Percentiles rank a stretch among this genome's conserved stretches.
These are phyloP conservation scores for Sordaria brevicollis DNA, from an alignment of 495 filamentous ascomycete species.

Conservation along the genomic window DNA sequence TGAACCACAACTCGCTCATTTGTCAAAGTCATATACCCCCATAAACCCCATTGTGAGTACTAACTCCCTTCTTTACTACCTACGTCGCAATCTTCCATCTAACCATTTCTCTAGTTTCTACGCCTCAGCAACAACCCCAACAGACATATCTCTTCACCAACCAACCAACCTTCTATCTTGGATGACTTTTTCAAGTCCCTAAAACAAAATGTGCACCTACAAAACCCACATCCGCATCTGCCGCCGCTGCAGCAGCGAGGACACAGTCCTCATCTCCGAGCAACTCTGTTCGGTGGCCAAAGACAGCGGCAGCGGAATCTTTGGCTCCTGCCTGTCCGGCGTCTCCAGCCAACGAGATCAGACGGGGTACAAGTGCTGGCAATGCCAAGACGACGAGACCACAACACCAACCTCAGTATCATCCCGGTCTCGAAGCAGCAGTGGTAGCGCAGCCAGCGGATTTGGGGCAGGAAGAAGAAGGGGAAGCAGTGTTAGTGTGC, in stretches of 20 bases:
- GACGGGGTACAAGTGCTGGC: conserved; percentile 29
- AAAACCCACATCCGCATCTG: conserved; percentile 31
- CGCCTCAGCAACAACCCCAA: not conserved
- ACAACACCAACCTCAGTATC: not conserved
- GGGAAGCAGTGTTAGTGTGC: not conserved
- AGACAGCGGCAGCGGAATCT: conserved; percentile 24
- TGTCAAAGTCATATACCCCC: not conserved
- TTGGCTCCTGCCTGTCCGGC: conserved; percentile 28
- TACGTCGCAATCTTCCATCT: not conserved
- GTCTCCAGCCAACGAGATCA: conserved; percentile 17
- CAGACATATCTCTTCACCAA: not conserved
- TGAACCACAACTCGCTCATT: not conserved
- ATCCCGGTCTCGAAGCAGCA: not conserved
- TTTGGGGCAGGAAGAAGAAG: not conserved
- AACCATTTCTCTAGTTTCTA: not conserved
- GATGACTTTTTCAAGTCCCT: not conserved
- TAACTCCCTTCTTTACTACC: not conserved
- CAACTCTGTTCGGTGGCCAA: conserved; percentile 22
- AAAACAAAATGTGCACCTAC: conserved; percentile 31
- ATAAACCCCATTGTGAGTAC: not conserved
- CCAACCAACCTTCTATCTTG: not conserved
- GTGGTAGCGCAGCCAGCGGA: not conserved
- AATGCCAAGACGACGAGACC: conserved; percentile 29
- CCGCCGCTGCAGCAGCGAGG: conserved; percentile 23
- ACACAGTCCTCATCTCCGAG: conserved; percentile 35